Conservation (phyloP, 192 early-diverging fungal genomes). For the Entrophospora sp. region DNA sequence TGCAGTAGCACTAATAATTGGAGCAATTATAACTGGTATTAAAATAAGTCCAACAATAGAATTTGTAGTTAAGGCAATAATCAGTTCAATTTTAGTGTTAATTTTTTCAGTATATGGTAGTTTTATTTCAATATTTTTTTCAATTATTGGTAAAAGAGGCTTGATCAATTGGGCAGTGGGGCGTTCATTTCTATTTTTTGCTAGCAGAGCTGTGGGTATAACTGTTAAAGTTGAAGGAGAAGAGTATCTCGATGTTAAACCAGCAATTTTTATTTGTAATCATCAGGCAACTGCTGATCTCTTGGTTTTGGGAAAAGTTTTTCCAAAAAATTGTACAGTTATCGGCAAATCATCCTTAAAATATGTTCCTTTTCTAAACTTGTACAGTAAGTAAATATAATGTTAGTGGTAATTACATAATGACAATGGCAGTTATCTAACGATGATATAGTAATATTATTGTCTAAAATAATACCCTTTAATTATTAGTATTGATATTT, state of each 20-base stretch:
- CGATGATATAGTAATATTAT: too few species aligned
- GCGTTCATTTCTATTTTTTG: not conserved
- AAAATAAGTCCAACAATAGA: not conserved
- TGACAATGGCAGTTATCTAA: too few species aligned
- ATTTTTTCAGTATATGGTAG: slow-evolving; percentile 3
- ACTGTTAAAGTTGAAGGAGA: slow-evolving; percentile 48
- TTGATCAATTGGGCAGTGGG: not conserved
- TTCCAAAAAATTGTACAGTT: slow-evolving; percentile 51
- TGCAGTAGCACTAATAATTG: too few species aligned
- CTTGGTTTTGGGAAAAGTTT: slow-evolving; percentile 52
- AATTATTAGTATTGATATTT: too few species aligned
- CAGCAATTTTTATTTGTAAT: slow-evolving; percentile 69
- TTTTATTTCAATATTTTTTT: not conserved
- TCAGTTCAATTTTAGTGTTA: not conserved
- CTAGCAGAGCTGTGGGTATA: slow-evolving; percentile 29
- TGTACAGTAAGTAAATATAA: too few species aligned
- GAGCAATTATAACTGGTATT: too few species aligned
- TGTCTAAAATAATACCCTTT: too few species aligned
- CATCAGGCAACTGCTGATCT: slow-evolving; percentile 79
- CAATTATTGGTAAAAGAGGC: not conserved
- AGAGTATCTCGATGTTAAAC: slow-evolving; percentile 46
- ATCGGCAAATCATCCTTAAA: slow-evolving; percentile 66
- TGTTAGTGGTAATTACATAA: too few species aligned
- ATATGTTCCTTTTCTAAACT: slow-evolving; percentile 63
- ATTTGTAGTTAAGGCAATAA: not conserved